Evolutionary conservation across 148 eudicot species (phyloP), one percentile per base, ranked within the genome.

Genomic region (Vaccinium macrocarpon): DNA sequence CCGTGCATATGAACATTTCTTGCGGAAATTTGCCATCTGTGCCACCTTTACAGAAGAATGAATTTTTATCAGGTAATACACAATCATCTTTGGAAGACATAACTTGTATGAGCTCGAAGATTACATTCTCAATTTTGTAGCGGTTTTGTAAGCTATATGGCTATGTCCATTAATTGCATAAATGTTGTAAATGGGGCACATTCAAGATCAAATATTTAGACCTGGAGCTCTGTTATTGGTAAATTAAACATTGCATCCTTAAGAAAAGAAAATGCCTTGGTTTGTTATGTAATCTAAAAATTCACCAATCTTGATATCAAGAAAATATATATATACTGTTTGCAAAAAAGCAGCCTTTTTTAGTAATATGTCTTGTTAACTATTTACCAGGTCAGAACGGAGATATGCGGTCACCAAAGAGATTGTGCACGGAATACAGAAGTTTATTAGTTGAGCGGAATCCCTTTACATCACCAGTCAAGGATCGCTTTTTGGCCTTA

Each of bases 361-460:
- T 2, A 21, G 16, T 82, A 73, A 53, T 56, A 53, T 18, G 16
- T 32, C 68, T 73, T 18, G n/a, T 55, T 53, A 55, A 82, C 81
- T 87, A 16, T 85, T 83, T 88, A 77, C 80, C 87, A 97, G 99
- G 96, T 49, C 91, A 86, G 84, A 94, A 90, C 92, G 95, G 95
- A 84, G 95, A 92, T 88, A 90, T 95, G 61, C 92, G 92, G 82
- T 95, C 99, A 64, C 99, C 99, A 2, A 95, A 95, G 88, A 90
- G 98, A 92, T 80, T 89, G 82, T 89, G 93, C 87, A 88, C 92
- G 16, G 99, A 97, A 87, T 91, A 91, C 80, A 94, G 98, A 70
- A 97, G 99, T 86, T 91, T 89, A 55, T 90, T 95, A 29, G 98
- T 97, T 46, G 99, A 95, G 87, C 92, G 99, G 76, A 95, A 91